Conservation (phyloP, 2,329 filamentous ascomycete species). For the Epichloe uncinata region DNA sequence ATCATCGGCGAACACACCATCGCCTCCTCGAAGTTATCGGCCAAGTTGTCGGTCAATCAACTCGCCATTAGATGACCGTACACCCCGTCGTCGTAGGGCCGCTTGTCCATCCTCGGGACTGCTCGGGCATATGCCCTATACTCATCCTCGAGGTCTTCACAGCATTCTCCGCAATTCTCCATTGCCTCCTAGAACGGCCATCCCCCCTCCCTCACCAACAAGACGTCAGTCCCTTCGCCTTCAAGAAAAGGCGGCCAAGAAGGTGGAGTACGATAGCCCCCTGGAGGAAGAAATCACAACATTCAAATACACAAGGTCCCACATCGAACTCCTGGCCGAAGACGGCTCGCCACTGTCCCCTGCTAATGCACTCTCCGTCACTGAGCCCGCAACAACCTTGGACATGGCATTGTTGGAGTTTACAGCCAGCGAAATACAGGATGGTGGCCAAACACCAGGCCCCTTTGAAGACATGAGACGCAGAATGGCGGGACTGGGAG, state of each 20-base stretch:
- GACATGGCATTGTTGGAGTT: slow-evolving; percentile 36
- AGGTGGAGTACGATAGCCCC: slow-evolving; percentile 47
- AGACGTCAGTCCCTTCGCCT: slow-evolving; percentile 40
- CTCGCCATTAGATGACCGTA: slow-evolving; percentile 9
- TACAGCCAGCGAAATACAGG: slow-evolving; percentile 39
- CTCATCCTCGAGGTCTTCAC: slow-evolving; percentile 42
- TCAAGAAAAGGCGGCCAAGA: slow-evolving; percentile 39
- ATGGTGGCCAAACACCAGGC: slow-evolving; percentile 49
- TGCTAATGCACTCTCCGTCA: slow-evolving; percentile 9
- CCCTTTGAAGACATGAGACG: slow-evolving; percentile 51
- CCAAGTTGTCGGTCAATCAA: background rate
- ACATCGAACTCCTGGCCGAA: slow-evolving; percentile 48
- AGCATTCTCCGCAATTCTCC: slow-evolving; percentile 56
- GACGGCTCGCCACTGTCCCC: slow-evolving; percentile 38
- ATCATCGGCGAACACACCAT: background rate
- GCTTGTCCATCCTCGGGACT: background rate
- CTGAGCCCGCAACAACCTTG: slow-evolving; percentile 27
- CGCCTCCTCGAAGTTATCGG: too few species aligned
- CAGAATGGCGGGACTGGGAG: slow-evolving; percentile 36
- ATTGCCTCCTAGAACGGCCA: slow-evolving; percentile 37
- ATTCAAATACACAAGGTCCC: slow-evolving; percentile 47
- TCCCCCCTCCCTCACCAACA: slow-evolving; percentile 36
- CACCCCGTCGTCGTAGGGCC: slow-evolving; percentile 6
- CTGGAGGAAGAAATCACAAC: slow-evolving; percentile 51
- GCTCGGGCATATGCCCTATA: slow-evolving; percentile 31